Conservation (phyloP, 164 flowering plant species). For the Platanus orientalis region DNA sequence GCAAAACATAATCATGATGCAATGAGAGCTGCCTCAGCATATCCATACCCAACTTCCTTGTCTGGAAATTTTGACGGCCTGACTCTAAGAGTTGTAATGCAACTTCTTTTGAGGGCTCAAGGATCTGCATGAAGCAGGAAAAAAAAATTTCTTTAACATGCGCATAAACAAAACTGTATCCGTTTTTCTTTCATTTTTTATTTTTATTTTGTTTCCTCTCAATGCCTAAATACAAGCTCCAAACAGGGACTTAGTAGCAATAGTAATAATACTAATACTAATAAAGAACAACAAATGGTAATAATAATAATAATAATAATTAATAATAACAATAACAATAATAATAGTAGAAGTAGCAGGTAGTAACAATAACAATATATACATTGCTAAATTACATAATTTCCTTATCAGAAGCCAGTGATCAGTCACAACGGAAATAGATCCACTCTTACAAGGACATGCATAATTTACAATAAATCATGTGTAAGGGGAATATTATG, state of each 20-base stretch:
- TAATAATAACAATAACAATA: too few species aligned
- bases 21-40: constrained; percentile 80
- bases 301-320: too few species aligned
- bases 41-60: constrained; percentile 81
- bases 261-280: too few species aligned
- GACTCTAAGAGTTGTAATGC: constrained; percentile 86
- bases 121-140: constrained; percentile 43
- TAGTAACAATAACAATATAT: too few species aligned
- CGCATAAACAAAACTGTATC: neutral
- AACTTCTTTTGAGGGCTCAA: constrained; percentile 95
- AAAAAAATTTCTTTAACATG: neutral
- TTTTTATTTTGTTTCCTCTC: too few species aligned
- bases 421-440: too few species aligned
- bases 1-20: constrained; percentile 81
- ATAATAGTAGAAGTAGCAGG: too few species aligned
- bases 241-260: neutral
- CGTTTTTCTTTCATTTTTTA: neutral
- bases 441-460: neutral
- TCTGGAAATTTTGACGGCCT: constrained; percentile 62
- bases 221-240: neutral
- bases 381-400: too few species aligned
- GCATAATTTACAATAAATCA: neutral
- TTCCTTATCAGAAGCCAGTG: too few species aligned
- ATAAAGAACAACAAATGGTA: too few species aligned
- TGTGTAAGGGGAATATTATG: neutral